These are phyloP conservation scores for Backusella circina DNA, from an alignment of 192 early-diverging fungal genomes.

Conservation along the genomic window DNA sequence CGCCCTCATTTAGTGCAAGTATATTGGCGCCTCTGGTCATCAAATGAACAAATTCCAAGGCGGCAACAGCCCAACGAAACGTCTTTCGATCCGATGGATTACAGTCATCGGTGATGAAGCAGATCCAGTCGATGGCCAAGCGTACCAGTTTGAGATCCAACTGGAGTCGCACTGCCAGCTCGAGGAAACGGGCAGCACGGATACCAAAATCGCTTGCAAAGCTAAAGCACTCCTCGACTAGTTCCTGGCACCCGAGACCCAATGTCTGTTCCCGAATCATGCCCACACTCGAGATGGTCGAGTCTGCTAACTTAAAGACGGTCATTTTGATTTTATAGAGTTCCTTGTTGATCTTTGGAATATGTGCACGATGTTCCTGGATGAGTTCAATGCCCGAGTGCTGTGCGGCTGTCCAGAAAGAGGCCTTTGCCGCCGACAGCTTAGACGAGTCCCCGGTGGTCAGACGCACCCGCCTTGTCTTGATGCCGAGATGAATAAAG, in stretches of 20 bases:
- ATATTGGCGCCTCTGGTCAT: slow-evolving; percentile 72
- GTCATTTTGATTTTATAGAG: slow-evolving; percentile 56
- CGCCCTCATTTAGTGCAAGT: slow-evolving; percentile 59
- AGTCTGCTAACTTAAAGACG: slow-evolving; percentile 49
- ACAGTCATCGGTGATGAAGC: slow-evolving; percentile 83
- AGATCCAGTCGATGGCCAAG: slow-evolving; percentile 84
- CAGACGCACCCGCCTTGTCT: slow-evolving; percentile 53
- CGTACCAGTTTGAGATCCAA: slow-evolving; percentile 65
- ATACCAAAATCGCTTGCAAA: slow-evolving; percentile 71
- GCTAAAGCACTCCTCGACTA: slow-evolving; percentile 66
- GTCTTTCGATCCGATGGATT: slow-evolving; percentile 74
- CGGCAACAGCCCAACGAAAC: slow-evolving; percentile 81
- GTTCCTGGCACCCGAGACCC: slow-evolving; percentile 49
- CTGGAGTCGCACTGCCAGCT: slow-evolving; percentile 50
- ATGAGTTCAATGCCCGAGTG: slow-evolving; percentile 41
- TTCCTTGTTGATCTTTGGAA: slow-evolving; percentile 52
- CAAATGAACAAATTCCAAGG: slow-evolving; percentile 82
- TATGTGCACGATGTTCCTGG: slow-evolving; percentile 54
- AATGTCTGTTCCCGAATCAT: slow-evolving; percentile 49
- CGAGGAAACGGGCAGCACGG: slow-evolving; percentile 56
- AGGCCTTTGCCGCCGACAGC: slow-evolving; percentile 39
- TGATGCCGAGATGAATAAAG: slow-evolving; percentile 41
- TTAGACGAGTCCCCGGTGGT: slow-evolving; percentile 43
- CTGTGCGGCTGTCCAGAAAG: slow-evolving; percentile 50
- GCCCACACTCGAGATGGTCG: slow-evolving; percentile 49